These are phyloP conservation scores for Geranomyces michiganensis DNA, from an alignment of 192 early-diverging fungal species.

Conservation along the genomic window DNA sequence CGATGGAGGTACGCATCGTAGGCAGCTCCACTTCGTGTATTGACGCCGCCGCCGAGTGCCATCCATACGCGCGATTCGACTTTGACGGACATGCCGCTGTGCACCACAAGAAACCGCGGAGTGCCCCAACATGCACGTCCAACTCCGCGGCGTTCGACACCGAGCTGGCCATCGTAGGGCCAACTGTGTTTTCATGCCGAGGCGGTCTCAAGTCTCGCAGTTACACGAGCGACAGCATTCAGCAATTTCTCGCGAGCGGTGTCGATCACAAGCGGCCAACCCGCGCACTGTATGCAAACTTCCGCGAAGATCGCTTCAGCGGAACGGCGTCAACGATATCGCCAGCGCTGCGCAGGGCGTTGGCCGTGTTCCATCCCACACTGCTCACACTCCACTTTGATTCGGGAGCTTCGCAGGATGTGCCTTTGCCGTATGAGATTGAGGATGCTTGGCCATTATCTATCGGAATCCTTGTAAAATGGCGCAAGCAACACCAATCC, in stretches of 20 bases:
- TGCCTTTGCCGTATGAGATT: constrained; percentile 43
- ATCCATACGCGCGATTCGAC: not conserved
- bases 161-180: constrained; percentile 7
- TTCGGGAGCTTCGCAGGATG: constrained; percentile 4
- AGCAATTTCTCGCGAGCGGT: not conserved
- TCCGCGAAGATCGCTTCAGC: not conserved
- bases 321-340: not conserved
- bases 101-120: not conserved
- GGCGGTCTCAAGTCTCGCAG: not conserved
- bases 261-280: not conserved
- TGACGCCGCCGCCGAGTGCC: not conserved
- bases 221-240: constrained; percentile 4
- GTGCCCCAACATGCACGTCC: not conserved
- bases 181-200: constrained; percentile 13
- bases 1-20: constrained; percentile 5
- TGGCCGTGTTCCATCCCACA: constrained; percentile 9
- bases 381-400: constrained; percentile 10
- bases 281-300: constrained; percentile 15
- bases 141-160: not conserved
- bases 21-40: not conserved
- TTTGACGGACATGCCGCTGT: not conserved
- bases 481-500: constrained; percentile 24
- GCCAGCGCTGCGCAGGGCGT: not conserved
- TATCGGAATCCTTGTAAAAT: constrained; percentile 49
- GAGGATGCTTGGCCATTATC: constrained; percentile 51